Conservation (phyloP, 1,139 yeast species). For the Lodderomyces metapsilosis region DNA sequence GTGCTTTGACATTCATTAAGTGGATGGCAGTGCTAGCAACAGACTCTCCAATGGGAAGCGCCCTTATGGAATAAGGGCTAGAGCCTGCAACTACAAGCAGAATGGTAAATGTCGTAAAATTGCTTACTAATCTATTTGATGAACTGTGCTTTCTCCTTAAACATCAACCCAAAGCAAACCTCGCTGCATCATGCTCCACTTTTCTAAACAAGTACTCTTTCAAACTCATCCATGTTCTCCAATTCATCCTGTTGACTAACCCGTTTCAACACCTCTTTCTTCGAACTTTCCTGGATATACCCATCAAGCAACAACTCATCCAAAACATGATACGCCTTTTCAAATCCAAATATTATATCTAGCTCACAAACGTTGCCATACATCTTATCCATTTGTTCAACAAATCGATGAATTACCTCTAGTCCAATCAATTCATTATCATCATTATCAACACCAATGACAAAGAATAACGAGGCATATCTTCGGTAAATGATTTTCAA, state of each 20-base stretch:
- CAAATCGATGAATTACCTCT: conserved; percentile 88
- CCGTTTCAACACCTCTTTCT: conserved; percentile 71
- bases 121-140: no score
- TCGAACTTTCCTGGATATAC: conserved; percentile 78
- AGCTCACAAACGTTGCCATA: conserved; percentile 96
- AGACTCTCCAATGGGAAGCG: no score
- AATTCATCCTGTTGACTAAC: conserved; percentile 76
- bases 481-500: conserved; percentile 86
- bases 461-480: conserved; percentile 88
- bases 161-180: no score
- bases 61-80: no score
- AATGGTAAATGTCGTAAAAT: no score
- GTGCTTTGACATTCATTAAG: no score
- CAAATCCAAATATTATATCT: conserved; percentile 92
- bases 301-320: conserved; percentile 89
- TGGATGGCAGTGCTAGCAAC: no score
- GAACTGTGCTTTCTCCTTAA: no score
- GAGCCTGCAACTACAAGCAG: no score
- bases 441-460: conserved; percentile 78
- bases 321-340: conserved; percentile 85
- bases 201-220: conserved; percentile 40
- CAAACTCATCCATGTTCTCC: conserved; percentile 51
- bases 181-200: no score
- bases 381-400: conserved; percentile 93
- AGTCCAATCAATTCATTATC: conserved; percentile 86